Conservation (phyloP, 2,329 filamentous ascomycete genomes). For the Alternaria longipes region DNA sequence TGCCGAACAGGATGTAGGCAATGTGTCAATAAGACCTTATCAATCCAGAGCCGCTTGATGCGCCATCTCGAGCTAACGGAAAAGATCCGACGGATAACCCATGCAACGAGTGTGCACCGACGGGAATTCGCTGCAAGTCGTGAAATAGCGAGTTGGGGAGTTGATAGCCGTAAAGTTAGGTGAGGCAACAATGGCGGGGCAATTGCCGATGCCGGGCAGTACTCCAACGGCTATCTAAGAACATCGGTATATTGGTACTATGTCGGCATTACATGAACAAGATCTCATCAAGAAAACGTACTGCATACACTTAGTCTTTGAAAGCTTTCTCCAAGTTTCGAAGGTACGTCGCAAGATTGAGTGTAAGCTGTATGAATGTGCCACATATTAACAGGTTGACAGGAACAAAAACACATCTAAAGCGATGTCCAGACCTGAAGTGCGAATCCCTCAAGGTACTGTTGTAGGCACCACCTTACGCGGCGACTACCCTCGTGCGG, state of each 20-base stretch:
- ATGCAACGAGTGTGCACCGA: neutral
- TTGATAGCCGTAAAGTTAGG: neutral
- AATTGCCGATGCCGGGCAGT: slow-evolving; percentile 6
- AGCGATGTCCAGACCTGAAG: slow-evolving; percentile 8
- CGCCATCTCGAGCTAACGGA: neutral
- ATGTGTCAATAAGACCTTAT: neutral
- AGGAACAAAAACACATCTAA: neutral
- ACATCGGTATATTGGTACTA: neutral
- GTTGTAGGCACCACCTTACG: slow-evolving; percentile 16
- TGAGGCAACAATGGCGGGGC: slow-evolving; percentile 1
- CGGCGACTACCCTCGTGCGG: slow-evolving; percentile 8
- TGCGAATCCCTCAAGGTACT: slow-evolving; percentile 22
- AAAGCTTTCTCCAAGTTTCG: neutral
- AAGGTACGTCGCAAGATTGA: neutral
- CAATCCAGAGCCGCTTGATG: neutral
- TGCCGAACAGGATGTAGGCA: neutral
- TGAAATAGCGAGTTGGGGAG: neutral
- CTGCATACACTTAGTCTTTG: neutral
- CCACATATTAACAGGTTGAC: neutral
- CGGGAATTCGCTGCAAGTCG: neutral
- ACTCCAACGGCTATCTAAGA: neutral
- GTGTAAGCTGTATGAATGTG: neutral
- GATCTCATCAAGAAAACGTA: neutral
- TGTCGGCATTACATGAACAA: neutral
- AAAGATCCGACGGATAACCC: neutral